Percentiles rank a stretch among this genome's conserved stretches.
phyloP scores from a whole-genome alignment of 352 stramenopile genomes.

The Phytophthora podocarpi region DNA sequence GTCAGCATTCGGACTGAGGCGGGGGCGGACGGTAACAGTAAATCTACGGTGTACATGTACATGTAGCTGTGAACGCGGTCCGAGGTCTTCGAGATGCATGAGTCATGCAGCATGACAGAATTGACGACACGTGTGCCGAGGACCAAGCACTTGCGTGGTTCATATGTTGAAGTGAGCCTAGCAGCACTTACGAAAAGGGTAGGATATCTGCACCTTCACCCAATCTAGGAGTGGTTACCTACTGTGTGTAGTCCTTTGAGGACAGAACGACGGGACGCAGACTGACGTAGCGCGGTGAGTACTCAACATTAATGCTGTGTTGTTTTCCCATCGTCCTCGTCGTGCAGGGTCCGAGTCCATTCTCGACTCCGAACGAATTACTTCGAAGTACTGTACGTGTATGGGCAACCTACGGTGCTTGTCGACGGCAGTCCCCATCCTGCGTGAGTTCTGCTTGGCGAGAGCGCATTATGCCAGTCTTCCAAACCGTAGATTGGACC shows the following conservation, averaged over 20 bases:
- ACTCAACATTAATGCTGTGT: constrained; percentile 20
- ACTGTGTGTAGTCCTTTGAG: no score
- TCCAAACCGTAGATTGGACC: constrained; percentile 36
- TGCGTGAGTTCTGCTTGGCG: constrained; percentile 4
- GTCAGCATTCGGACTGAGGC: no score
- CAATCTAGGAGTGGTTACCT: background rate
- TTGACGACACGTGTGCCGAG: background rate
- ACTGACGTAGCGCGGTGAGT: constrained; percentile 13
- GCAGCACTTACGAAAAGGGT: background rate
- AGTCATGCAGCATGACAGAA: no score
- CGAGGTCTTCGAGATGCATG: no score
- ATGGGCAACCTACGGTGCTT: constrained; percentile 7
- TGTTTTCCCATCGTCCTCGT: constrained; percentile 32
- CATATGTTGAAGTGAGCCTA: constrained; percentile 7
- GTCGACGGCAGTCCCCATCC: constrained; percentile 3
- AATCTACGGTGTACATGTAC: no score
- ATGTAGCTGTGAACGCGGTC: constrained; percentile 2
- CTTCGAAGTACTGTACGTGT: no score
- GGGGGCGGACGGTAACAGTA: no score
- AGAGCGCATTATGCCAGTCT: constrained; percentile 5
- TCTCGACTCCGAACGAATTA: constrained; percentile 19
- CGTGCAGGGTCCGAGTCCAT: constrained; percentile 24
- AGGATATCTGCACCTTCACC: constrained; percentile 2
- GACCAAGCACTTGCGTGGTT: constrained; percentile 3
- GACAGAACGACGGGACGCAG: constrained; percentile 8